A percentile compares a stretch with the other conserved stretches of the same genome.
Conservation (phyloP, 495 filamentous ascomycete genomes). For the Neurospora sp. region DNA sequence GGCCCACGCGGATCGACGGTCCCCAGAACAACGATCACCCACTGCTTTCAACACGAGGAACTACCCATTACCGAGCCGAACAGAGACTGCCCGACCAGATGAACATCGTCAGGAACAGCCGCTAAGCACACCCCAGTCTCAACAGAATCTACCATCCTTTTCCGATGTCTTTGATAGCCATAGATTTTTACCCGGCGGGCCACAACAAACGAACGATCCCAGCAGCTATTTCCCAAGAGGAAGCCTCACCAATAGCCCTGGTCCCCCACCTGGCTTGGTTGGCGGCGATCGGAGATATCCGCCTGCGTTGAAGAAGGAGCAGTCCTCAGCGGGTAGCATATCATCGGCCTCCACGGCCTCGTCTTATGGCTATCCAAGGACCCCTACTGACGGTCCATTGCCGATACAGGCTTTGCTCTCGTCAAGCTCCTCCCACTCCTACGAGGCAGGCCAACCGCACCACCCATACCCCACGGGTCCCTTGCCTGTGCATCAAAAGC, state of each 20-base stretch:
- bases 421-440: constrained; percentile 22
- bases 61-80: constrained; percentile 1
- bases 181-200: constrained; percentile 1
- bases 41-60: constrained; percentile 13
- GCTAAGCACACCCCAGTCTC: constrained; percentile 2
- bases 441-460: constrained; percentile 10
- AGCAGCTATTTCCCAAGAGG: constrained; percentile 13
- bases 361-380: constrained; percentile 23
- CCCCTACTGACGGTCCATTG: constrained; percentile 32
- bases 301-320: constrained; percentile 28
- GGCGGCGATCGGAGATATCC: constrained; percentile 9
- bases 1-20: constrained; percentile 7
- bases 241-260: constrained; percentile 7
- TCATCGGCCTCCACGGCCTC: constrained; percentile 21
- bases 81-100: constrained; percentile 10
- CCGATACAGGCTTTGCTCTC: constrained; percentile 37
- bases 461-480: constrained; percentile 1
- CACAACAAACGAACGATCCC: constrained; percentile 7
- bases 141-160: constrained; percentile 21
- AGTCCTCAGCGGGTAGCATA: constrained; percentile 25
- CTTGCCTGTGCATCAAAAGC: background rate
- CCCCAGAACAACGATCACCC: constrained; percentile 16
- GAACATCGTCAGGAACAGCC: constrained; percentile 12
- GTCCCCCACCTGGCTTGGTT: constrained; percentile 5
- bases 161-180: constrained; percentile 24